Conservation (phyloP, 805 yeast genomes). For the Starmera dryadoides region DNA sequence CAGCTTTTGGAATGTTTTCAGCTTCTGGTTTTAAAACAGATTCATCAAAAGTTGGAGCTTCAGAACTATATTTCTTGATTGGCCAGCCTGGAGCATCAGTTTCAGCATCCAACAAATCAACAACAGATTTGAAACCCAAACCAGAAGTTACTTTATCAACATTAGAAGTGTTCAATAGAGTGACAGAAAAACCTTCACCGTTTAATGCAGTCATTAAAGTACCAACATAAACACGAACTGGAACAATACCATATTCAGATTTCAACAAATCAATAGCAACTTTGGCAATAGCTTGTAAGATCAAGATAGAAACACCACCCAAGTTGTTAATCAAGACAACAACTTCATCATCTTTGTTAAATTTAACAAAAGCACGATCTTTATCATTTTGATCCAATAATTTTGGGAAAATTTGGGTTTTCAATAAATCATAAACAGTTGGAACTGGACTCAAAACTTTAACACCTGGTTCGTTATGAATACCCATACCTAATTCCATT, state of each 20-base stretch:
- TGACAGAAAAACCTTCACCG: constrained; percentile 87
- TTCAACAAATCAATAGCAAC: constrained; percentile 48
- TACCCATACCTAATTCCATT: constrained; percentile 92
- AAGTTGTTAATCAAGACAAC: constrained; percentile 73
- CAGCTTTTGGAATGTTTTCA: constrained; percentile 26
- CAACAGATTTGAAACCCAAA: constrained; percentile 25
- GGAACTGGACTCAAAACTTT: constrained; percentile 53
- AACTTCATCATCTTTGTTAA: constrained; percentile 55
- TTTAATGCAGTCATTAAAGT: constrained; percentile 84
- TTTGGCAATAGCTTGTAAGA: constrained; percentile 64
- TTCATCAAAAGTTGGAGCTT: constrained; percentile 24
- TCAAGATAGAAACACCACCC: constrained; percentile 85
- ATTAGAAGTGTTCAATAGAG: constrained; percentile 63
- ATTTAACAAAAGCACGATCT: constrained; percentile 78
- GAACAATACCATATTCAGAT: constrained; percentile 45
- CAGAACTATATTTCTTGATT: constrained; percentile 16
- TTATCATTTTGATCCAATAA: constrained; percentile 55
- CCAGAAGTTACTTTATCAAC: constrained; percentile 29
- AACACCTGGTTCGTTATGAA: constrained; percentile 91
- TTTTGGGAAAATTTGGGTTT: constrained; percentile 50
- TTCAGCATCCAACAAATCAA: constrained; percentile 58
- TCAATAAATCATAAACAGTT: constrained; percentile 49
- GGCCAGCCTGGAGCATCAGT: constrained; percentile 85
- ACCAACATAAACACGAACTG: constrained; percentile 65
- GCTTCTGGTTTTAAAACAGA: constrained; percentile 21